These are phyloP conservation scores for Phytomonas francai DNA, from an alignment of 208 protist genomes.

Conservation along the genomic window DNA sequence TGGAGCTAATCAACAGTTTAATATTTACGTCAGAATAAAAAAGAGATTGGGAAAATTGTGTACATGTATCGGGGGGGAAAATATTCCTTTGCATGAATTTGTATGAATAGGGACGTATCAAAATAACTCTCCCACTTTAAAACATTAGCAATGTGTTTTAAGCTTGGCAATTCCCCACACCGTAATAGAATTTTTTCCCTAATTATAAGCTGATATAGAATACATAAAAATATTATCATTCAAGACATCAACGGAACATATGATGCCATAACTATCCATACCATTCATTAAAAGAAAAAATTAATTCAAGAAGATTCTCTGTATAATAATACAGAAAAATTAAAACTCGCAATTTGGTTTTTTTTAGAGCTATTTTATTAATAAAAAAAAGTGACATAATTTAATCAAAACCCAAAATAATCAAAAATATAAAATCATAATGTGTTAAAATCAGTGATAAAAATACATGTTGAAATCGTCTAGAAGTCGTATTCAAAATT, in stretches of 20 bases:
- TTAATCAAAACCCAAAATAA: neutral
- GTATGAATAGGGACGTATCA: neutral
- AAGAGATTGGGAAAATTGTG: conserved; percentile 2
- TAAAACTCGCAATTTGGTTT: neutral
- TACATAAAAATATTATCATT: neutral
- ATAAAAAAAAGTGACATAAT: neutral
- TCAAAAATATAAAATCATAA: neutral
- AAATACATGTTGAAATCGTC: conserved; percentile 5
- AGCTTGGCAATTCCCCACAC: neutral
- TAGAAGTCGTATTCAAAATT: neutral
- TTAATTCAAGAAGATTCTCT: neutral
- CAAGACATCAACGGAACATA: neutral
- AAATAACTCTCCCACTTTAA: neutral
- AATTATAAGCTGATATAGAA: neutral
- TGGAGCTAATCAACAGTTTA: neutral
- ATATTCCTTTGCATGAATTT: neutral
- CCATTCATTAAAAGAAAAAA: neutral
- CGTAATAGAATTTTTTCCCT: neutral
- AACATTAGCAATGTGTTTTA: neutral
- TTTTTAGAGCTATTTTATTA: neutral
- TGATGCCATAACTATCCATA: neutral
- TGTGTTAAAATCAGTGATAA: neutral
- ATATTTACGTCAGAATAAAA: conserved; percentile 5
- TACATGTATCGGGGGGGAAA: neutral
- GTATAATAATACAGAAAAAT: conserved; percentile 4